phyloP scores from a whole-genome alignment of 2,329 filamentous ascomycete species.

The Sarocladiaceae sp. region DNA sequence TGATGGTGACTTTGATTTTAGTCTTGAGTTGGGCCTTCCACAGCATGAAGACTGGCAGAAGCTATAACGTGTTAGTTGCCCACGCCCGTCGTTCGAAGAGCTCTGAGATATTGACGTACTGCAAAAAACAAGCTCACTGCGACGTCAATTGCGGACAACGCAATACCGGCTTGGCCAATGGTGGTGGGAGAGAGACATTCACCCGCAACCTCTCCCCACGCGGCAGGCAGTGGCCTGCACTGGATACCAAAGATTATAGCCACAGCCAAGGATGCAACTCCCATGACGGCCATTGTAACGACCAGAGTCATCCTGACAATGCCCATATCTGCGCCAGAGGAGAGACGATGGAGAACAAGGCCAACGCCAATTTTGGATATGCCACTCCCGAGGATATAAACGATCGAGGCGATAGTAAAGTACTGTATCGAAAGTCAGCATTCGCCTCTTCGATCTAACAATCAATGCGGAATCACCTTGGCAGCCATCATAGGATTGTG shows the following conservation, averaged over 20 bases:
- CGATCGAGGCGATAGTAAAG: slow-evolving; percentile 8
- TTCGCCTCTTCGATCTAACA: neutral
- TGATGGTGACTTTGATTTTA: slow-evolving; percentile 1
- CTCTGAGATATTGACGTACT: neutral
- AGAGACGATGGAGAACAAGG: slow-evolving; percentile 3
- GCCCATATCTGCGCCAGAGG: neutral
- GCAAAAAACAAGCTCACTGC: neutral
- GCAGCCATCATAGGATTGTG: neutral
- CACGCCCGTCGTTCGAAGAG: too few species aligned
- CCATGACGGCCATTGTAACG: neutral
- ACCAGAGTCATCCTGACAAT: neutral
- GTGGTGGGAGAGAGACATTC: slow-evolving; percentile 4
- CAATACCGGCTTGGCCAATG: slow-evolving; percentile 5
- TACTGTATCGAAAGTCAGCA: neutral
- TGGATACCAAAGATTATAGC: slow-evolving; percentile 4
- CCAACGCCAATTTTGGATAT: slow-evolving; percentile 6
- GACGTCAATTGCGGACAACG: slow-evolving; percentile 6
- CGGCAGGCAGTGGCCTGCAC: slow-evolving; percentile 1
- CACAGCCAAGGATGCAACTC: neutral
- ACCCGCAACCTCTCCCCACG: slow-evolving; percentile 10
- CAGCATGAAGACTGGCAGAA: neutral
- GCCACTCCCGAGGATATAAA: neutral
- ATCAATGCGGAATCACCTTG: neutral
- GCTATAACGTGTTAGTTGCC: neutral
- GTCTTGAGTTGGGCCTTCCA: neutral